A percentile compares a stretch with the other conserved stretches of the same genome.
Conservation (phyloP, 352 stramenopile genomes). For the Phytophthora litchii region DNA sequence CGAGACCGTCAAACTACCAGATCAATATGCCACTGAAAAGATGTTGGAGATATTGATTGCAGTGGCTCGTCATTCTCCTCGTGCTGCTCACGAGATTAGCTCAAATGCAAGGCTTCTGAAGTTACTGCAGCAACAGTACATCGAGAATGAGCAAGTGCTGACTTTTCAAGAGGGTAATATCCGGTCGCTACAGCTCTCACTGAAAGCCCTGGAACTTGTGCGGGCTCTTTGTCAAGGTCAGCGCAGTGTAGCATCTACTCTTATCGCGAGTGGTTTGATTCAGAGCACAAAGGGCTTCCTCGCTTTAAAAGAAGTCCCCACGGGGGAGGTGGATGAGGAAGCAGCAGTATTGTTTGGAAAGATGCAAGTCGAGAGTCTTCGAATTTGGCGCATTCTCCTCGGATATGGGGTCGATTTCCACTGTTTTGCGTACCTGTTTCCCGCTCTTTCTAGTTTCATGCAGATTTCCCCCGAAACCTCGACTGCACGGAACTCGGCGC, state of each 20-base stretch:
- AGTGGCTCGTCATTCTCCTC: slow-evolving; percentile 58
- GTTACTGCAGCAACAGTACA: slow-evolving; percentile 50
- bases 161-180: slow-evolving; percentile 33
- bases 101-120: slow-evolving; percentile 51
- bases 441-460: slow-evolving; percentile 52
- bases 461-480: slow-evolving; percentile 13
- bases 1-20: slow-evolving; percentile 48
- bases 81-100: slow-evolving; percentile 49
- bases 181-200: slow-evolving; percentile 42
- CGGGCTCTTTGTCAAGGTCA: slow-evolving; percentile 56
- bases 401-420: slow-evolving; percentile 73
- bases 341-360: slow-evolving; percentile 27
- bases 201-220: slow-evolving; percentile 52
- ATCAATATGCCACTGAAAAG: slow-evolving; percentile 47
- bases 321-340: slow-evolving; percentile 21
- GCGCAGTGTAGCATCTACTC: slow-evolving; percentile 38
- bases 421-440: slow-evolving; percentile 72
- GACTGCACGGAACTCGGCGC: slow-evolving; percentile 24
- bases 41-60: slow-evolving; percentile 63
- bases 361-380: slow-evolving; percentile 62
- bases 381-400: slow-evolving; percentile 67
- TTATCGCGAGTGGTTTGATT: slow-evolving; percentile 54
- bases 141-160: slow-evolving; percentile 57
- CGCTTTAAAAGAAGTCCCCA: slow-evolving; percentile 41
- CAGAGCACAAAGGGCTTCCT: slow-evolving; percentile 68